A percentile compares a stretch with the other conserved stretches of the same genome.
These are phyloP conservation scores for Saccharomyces pastorianus DNA, from an alignment of 1,139 yeast species.

Conservation along the genomic window DNA sequence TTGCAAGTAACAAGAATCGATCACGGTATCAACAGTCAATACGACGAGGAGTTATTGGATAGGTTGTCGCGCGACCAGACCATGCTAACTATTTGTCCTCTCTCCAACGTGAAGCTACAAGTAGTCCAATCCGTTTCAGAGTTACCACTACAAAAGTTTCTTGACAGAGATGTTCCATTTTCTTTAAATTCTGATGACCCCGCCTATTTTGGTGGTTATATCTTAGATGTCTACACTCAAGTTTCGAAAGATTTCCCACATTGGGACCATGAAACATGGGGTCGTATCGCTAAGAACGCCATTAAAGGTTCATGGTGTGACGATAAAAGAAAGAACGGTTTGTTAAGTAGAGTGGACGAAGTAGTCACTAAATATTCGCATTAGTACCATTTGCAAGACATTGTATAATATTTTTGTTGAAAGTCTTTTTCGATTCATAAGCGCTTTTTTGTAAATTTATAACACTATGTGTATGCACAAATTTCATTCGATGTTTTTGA, in stretches of 20 bases:
- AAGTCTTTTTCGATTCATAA: background rate
- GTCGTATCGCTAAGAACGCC: conserved; percentile 46
- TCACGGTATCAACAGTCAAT: conserved; percentile 63
- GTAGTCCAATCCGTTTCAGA: conserved; percentile 62
- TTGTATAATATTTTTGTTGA: background rate
- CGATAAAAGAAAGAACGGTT: conserved; percentile 41
- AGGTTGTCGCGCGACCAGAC: conserved; percentile 47
- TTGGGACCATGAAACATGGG: conserved; percentile 52
- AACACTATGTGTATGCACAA: background rate
- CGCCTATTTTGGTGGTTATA: conserved; percentile 78
- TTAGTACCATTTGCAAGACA: background rate
- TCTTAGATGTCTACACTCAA: conserved; percentile 60
- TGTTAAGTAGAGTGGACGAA: conserved; percentile 38
- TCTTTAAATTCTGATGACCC: conserved; percentile 80
- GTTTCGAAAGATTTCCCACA: conserved; percentile 56
- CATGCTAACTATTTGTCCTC: conserved; percentile 64
- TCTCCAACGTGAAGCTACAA: conserved; percentile 64
- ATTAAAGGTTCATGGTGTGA: conserved; percentile 69
- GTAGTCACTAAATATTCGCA: conserved; percentile 40
- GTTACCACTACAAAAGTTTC: conserved; percentile 52
- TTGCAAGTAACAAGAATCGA: conserved; percentile 64
- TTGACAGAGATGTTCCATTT: conserved; percentile 59
- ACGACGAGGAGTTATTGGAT: conserved; percentile 45
- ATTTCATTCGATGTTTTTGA: background rate
- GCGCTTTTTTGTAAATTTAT: background rate